phyloP scores from a whole-genome alignment of 331 rosid species.

The Spiraea crenata region DNA sequence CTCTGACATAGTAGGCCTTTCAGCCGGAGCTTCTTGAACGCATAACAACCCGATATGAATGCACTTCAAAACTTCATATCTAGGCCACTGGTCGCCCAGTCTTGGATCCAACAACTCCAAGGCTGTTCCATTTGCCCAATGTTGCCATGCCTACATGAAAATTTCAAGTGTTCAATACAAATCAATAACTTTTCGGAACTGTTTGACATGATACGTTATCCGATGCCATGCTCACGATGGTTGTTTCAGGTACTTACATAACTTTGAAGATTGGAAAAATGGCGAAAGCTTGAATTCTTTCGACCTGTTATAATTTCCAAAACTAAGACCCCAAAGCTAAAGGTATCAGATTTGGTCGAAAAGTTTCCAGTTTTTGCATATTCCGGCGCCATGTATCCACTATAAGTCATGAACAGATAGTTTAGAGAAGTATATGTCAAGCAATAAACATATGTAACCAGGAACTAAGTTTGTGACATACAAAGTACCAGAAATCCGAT shows the following conservation, averaged over 20 bases:
- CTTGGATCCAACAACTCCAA: constrained; percentile 28
- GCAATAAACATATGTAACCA: background rate
- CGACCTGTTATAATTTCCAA: constrained; percentile 27
- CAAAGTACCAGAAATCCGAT: constrained; percentile 35
- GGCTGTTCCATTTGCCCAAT: constrained; percentile 29
- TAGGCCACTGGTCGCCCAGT: constrained; percentile 30
- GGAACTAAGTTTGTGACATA: constrained; percentile 11
- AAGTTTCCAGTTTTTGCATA: constrained; percentile 24
- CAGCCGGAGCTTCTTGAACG: constrained; percentile 33
- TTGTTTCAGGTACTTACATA: constrained; percentile 14
- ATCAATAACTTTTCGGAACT: background rate
- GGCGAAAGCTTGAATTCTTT: constrained; percentile 23
- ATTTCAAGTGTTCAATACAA: background rate
- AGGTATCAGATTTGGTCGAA: constrained; percentile 30
- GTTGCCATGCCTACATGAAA: constrained; percentile 33
- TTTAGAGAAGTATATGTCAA: background rate
- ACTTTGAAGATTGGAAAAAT: constrained; percentile 26
- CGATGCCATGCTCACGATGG: background rate
- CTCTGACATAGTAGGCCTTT: constrained; percentile 34
- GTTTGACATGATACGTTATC: too few species aligned
- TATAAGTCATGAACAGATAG: constrained; percentile 5
- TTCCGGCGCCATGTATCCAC: constrained; percentile 34
- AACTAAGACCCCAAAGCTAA: constrained; percentile 28
- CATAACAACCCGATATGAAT: constrained; percentile 33
- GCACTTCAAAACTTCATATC: constrained; percentile 34